Base-by-base conservation (phyloP, 2,329 filamentous ascomycete genomes). In the Fusarium proliferatum region DNA sequence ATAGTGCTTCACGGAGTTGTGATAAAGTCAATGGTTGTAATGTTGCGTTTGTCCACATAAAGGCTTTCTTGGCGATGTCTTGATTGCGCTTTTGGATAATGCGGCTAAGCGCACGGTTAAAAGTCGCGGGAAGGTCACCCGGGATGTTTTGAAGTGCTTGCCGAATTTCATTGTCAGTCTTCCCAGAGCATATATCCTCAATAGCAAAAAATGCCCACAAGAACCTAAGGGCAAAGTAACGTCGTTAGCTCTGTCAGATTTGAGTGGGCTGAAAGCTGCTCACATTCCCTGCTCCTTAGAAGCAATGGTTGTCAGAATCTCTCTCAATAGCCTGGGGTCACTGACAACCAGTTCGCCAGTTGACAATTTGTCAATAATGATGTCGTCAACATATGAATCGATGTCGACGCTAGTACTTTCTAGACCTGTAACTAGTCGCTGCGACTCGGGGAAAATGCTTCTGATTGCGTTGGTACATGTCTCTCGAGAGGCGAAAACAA, bases 151-250 rank as follows among this genome's bases (percentile, higher is more conserved):
- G 5, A 9, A 75, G 53, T 2, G 64, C 57, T 19, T 57, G 6
- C 3, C 57, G 49, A n/a, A 75, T 76, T 1, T 64, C 62, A 0
- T 36, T 36, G n/a, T 73, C 72, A 6, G 16, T 55, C n/a, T 53
- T 71, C 1, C 43, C n/a, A 12, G 64, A 61, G 15, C 72, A 73
- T 2, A 76, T 48, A 12, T 72, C 73, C 23, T 75, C 61, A 1
- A 75, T 67, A 0, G 28, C 28, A 1, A 75, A 55, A 19, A 58
- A 71, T 1, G 38, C 69, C 73, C 72, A 75, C 1, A 75, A 9
- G 9, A 75, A 75, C 72, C 73, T 73, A 12, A 4, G 1, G 1
- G 2, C 0, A 4, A 16, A 2, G 3, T 1, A 10, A 2, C 1
- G 4, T 26, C 0, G 16, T 26, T 26, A 52, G 49, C 4, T 3